Conservation (phyloP, 257 asterid species). For the Eucommia ulmoides region DNA sequence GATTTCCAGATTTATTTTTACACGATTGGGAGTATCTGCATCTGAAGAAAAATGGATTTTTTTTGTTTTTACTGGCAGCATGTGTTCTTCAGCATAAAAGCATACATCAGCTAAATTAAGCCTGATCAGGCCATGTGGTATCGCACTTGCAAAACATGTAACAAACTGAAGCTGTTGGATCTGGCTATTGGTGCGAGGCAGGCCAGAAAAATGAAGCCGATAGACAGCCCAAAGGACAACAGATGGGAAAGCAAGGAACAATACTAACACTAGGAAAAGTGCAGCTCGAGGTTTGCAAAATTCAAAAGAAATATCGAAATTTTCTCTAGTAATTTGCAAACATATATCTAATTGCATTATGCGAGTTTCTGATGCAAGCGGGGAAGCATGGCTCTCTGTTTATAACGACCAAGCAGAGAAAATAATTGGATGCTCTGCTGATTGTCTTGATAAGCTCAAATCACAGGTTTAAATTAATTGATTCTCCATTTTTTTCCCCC, state of each 20-base stretch:
- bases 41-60: no score
- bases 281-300: slow-evolving; percentile 52
- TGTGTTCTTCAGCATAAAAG: slow-evolving; percentile 54
- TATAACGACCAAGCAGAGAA: slow-evolving; percentile 78
- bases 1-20: no score
- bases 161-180: slow-evolving; percentile 71
- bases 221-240: no score
- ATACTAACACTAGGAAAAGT: no score
- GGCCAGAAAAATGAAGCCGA: slow-evolving; percentile 61
- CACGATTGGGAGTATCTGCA: no score
- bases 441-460: slow-evolving; percentile 64
- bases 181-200: slow-evolving; percentile 82
- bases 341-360: slow-evolving; percentile 57
- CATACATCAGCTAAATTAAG: slow-evolving; percentile 54
- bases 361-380: slow-evolving; percentile 80
- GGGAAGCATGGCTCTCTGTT: slow-evolving; percentile 64
- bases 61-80: slow-evolving; percentile 38
- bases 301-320: neutral
- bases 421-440: slow-evolving; percentile 67
- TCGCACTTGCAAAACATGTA: slow-evolving; percentile 82
- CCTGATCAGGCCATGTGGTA: slow-evolving; percentile 95
- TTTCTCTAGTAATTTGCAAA: slow-evolving; percentile 20
- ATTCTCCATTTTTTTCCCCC: no score
- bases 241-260: no score
- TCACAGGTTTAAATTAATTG: slow-evolving; percentile 27